Evolutionary conservation across 1,284 basidiomycete species (phyloP).

Genomic region (Ceratobasidium sp.): DNA sequence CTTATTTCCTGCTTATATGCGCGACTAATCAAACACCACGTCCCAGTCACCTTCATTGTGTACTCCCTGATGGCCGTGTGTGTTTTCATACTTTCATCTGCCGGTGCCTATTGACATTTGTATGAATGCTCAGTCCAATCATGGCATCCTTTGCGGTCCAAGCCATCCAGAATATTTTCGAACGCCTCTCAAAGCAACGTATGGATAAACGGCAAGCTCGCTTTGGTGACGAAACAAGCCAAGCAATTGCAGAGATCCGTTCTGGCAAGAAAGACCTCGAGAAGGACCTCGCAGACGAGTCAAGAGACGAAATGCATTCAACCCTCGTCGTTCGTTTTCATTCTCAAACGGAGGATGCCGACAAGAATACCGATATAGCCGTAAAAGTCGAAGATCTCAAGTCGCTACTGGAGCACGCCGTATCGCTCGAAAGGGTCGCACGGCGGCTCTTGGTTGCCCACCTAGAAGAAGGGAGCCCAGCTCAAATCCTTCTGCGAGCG

Average conservation of each 20-base stretch:
- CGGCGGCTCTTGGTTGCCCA: slow-evolving; percentile 42
- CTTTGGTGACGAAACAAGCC: slow-evolving; percentile 4
- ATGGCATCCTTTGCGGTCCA: slow-evolving; percentile 55
- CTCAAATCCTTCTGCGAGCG: slow-evolving; percentile 45
- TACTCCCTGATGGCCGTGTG: slow-evolving; percentile 42
- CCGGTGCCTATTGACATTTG: neutral
- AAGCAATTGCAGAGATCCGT: neutral
- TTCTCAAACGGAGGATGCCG: neutral
- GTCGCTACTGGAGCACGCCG: slow-evolving; percentile 41
- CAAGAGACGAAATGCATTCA: slow-evolving; percentile 34
- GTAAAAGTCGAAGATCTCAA: slow-evolving; percentile 35
- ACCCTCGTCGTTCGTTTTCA: neutral
- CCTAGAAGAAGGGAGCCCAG: slow-evolving; percentile 42
- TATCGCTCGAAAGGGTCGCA: slow-evolving; percentile 43
- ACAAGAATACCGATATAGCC: slow-evolving; percentile 16
- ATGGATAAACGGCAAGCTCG: slow-evolving; percentile 27
- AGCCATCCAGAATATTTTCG: slow-evolving; percentile 52
- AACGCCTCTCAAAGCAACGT: slow-evolving; percentile 40
- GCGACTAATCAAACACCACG: neutral
- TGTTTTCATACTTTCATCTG: neutral
- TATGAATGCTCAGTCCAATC: slow-evolving; percentile 47
- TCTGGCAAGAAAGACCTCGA: too few species aligned
- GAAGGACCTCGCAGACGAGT: slow-evolving; percentile 24
- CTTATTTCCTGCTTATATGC: neutral
- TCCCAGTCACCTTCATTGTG: slow-evolving; percentile 38